phyloP scores from a whole-genome alignment of 192 early-diverging fungal genomes.

The Chytriomyces confervae region DNA sequence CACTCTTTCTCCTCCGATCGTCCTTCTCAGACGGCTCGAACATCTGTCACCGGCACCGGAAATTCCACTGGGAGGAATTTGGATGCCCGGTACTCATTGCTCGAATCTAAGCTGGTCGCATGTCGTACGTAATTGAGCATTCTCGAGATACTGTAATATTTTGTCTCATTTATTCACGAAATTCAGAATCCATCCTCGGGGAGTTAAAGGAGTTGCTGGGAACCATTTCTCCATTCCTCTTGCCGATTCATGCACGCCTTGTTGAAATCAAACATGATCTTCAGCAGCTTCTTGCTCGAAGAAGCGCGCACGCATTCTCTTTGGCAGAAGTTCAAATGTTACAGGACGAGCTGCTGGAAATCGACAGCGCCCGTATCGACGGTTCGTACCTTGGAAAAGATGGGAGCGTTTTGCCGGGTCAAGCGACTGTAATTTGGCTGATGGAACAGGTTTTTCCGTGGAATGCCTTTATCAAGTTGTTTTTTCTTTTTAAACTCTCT shows the following conservation, averaged over 20 bases:
- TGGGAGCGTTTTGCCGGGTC: conserved; percentile 77
- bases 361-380: conserved; percentile 79
- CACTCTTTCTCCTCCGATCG: conserved; percentile 3
- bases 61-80: neutral
- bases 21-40: neutral
- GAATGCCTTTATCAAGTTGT: neutral
- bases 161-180: conserved; percentile 1
- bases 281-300: conserved; percentile 27
- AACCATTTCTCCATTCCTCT: conserved; percentile 71
- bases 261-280: conserved; percentile 78
- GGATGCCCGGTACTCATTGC: conserved; percentile 5
- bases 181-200: conserved; percentile 31
- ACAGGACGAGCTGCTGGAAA: conserved; percentile 65
- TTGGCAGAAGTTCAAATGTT: conserved; percentile 48
- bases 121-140: conserved; percentile 1
- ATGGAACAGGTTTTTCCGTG: conserved; percentile 58
- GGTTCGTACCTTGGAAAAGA: conserved; percentile 77
- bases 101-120: conserved; percentile 28
- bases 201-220: conserved; percentile 62
- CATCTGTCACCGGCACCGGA: neutral
- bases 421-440: conserved; percentile 79
- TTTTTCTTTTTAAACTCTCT: neutral
- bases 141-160: neutral
- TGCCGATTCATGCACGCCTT: conserved; percentile 74
- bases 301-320: conserved; percentile 42